Conservation (phyloP, 495 filamentous ascomycete species). For the Talaromyces stipitatus region DNA sequence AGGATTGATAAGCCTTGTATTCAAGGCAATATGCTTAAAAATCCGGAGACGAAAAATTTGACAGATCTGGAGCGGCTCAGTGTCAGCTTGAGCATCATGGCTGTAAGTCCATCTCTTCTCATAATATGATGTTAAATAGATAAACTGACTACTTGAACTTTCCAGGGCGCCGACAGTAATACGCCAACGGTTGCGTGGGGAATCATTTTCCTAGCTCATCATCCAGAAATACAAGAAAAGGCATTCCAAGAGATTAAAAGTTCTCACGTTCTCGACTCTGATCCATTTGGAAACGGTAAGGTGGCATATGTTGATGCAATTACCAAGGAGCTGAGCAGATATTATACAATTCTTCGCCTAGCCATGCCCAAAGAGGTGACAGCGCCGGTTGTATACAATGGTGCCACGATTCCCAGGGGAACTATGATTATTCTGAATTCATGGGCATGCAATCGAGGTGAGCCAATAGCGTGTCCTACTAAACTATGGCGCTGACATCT, state of each 20-base stretch:
- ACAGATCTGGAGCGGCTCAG: background rate
- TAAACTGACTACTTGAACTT: background rate
- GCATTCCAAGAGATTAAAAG: slow-evolving; percentile 1
- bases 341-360: slow-evolving; percentile 1
- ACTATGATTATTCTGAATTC: slow-evolving; percentile 4
- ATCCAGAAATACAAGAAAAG: slow-evolving; percentile 4
- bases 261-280: background rate
- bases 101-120: background rate
- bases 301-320: background rate
- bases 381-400: background rate
- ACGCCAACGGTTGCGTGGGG: slow-evolving; percentile 4
- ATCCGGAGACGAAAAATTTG: slow-evolving; percentile 1
- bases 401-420: background rate
- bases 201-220: background rate
- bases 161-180: slow-evolving; percentile 2
- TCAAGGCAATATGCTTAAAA: slow-evolving; percentile 2
- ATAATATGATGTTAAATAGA: background rate
- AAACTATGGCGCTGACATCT: background rate
- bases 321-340: slow-evolving; percentile 1
- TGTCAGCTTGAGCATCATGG: slow-evolving; percentile 4
- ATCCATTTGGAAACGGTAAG: slow-evolving; percentile 4
- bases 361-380: slow-evolving; percentile 5
- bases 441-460: slow-evolving; percentile 5
- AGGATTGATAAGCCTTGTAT: slow-evolving; percentile 1
- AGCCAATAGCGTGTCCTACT: background rate